Evolutionary conservation across 2,329 filamentous ascomycete genomes (phyloP).

Genomic region (Claviceps cyperi): DNA sequence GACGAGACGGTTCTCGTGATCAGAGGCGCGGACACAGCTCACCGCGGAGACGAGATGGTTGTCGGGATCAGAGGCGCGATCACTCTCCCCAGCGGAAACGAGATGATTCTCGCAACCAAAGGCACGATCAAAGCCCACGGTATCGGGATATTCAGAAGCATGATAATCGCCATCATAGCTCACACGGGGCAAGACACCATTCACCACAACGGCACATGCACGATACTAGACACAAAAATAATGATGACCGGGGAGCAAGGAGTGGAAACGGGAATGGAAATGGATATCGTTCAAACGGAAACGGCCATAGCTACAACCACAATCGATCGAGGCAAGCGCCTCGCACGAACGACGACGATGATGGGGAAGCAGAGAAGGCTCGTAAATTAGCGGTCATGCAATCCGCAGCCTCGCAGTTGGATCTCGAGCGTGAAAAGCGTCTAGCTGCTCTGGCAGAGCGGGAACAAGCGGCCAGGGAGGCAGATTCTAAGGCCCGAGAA

Average conservation of each 20-base stretch:
- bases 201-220: conserved; percentile 7
- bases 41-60: background rate
- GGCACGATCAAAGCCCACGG: conserved; percentile 3
- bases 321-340: background rate
- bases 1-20: conserved; percentile 9
- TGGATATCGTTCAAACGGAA: conserved; percentile 7
- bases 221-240: background rate
- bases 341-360: conserved; percentile 11
- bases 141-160: background rate
- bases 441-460: conserved; percentile 50
- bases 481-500: conserved; percentile 50
- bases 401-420: conserved; percentile 52
- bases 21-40: conserved; percentile 1
- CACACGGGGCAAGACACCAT: background rate
- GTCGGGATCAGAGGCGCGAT: conserved; percentile 7
- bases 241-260: background rate
- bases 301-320: conserved; percentile 6
- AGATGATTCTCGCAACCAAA: background rate
- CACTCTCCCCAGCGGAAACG: conserved; percentile 4
- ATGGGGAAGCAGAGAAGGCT: conserved; percentile 42
- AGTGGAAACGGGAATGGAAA: background rate
- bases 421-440: conserved; percentile 53
- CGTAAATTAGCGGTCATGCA: conserved; percentile 62
- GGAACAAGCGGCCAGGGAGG: conserved; percentile 49
- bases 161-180: background rate